These are phyloP conservation scores for Gillenia trifoliata DNA, from an alignment of 306 rosid species.

Conservation along the genomic window DNA sequence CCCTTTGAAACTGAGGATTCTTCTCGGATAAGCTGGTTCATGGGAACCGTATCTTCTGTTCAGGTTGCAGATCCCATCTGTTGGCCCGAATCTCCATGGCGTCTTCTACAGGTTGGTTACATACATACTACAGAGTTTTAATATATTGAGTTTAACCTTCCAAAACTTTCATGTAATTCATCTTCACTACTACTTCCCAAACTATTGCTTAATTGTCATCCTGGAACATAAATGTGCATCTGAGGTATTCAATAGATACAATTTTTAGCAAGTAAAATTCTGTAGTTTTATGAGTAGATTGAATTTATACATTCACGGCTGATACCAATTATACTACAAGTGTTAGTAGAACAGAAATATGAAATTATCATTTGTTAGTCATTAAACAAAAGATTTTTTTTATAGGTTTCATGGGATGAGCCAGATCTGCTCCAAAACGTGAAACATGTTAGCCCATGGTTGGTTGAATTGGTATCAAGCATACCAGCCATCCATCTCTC, in stretches of 20 bases:
- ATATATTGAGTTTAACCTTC: background rate
- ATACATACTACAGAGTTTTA: background rate
- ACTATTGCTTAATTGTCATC: background rate
- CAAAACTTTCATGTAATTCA: background rate
- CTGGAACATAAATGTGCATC: background rate
- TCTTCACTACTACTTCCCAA: background rate
- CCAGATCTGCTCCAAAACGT: constrained; percentile 96
- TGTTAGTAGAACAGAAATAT: background rate
- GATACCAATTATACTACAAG: background rate
- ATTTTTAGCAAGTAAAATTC: background rate
- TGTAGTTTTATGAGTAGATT: background rate
- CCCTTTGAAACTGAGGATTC: constrained; percentile 97
- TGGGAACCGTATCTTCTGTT: constrained; percentile 86
- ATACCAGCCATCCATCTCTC: constrained; percentile 70
- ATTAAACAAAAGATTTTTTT: background rate
- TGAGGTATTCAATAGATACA: background rate
- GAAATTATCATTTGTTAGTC: background rate
- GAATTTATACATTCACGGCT: background rate
- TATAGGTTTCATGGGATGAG: constrained; percentile 91
- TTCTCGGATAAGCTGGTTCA: constrained; percentile 94
- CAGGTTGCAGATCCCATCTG: constrained; percentile 60
- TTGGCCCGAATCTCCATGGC: constrained; percentile 98
- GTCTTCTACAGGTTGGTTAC: constrained; percentile 66
- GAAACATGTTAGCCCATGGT: constrained; percentile 88
- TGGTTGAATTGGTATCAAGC: constrained; percentile 74